Conservation (phyloP, 2,329 filamentous ascomycete species). For the Paraphaeosphaeria minitans region DNA sequence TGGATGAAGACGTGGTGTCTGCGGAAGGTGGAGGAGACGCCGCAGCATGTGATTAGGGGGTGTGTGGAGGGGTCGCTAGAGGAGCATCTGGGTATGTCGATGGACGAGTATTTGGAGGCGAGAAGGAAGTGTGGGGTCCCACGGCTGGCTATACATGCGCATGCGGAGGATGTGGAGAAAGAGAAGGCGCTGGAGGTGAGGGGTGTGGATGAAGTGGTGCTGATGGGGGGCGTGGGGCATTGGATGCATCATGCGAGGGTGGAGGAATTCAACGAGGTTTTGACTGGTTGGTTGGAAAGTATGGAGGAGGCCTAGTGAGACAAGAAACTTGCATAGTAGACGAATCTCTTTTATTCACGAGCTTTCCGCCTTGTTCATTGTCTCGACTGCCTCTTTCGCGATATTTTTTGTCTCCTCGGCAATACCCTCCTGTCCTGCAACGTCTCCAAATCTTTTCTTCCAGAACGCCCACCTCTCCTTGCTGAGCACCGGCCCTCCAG, state of each 20-base stretch:
- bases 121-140: slow-evolving; percentile 16
- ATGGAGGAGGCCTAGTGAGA: slow-evolving; percentile 1
- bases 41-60: slow-evolving; percentile 14
- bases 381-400: slow-evolving; percentile 30
- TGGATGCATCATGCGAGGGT: slow-evolving; percentile 23
- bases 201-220: slow-evolving; percentile 14
- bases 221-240: slow-evolving; percentile 20
- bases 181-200: slow-evolving; percentile 20
- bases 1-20: slow-evolving; percentile 24
- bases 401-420: slow-evolving; percentile 28
- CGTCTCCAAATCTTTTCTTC: slow-evolving; percentile 36
- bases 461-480: slow-evolving; percentile 41
- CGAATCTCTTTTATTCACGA: not conserved
- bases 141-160: slow-evolving; percentile 18
- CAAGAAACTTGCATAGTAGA: not conserved
- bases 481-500: slow-evolving; percentile 35
- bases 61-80: slow-evolving; percentile 11
- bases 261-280: slow-evolving; percentile 21
- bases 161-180: slow-evolving; percentile 15
- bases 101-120: slow-evolving; percentile 16
- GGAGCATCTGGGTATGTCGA: slow-evolving; percentile 13
- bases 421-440: slow-evolving; percentile 27
- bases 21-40: slow-evolving; percentile 14
- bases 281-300: slow-evolving; percentile 22
- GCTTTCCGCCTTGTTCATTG: slow-evolving; percentile 37